A percentile compares a stretch with the other conserved stretches of the same genome.
These are phyloP conservation scores for Simplicillium sp. DNA, from an alignment of 2,329 filamentous ascomycete species.

Conservation along the genomic window DNA sequence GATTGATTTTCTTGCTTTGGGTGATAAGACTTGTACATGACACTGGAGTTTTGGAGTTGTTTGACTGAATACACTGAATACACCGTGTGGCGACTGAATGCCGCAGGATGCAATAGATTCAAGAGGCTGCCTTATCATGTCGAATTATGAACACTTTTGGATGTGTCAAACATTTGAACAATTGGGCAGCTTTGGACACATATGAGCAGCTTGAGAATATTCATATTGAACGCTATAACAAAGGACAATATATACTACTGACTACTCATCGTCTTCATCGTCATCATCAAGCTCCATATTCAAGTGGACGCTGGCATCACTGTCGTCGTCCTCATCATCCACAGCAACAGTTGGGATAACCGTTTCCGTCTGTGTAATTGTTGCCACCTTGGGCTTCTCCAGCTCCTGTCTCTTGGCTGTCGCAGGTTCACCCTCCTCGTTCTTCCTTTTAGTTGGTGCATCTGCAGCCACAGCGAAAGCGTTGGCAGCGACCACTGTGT, in stretches of 20 bases:
- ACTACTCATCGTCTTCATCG: slow-evolving; percentile 24
- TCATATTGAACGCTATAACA: slow-evolving; percentile 3
- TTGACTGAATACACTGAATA: too few relatives aligned
- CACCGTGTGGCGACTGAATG: too few relatives aligned
- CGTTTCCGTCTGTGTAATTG: slow-evolving; percentile 9
- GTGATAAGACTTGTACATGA: not conserved
- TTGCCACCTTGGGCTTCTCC: slow-evolving; percentile 17
- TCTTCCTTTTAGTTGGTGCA: slow-evolving; percentile 25
- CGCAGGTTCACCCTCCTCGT: slow-evolving; percentile 22
- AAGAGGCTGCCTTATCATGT: too few relatives aligned
- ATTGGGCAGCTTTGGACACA: not conserved
- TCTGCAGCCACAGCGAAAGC: slow-evolving; percentile 8
- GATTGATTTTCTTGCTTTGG: slow-evolving; percentile 47
- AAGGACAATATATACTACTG: slow-evolving; percentile 3
- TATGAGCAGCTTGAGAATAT: not conserved
- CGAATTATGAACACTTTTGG: not conserved
- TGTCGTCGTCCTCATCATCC: slow-evolving; percentile 32
- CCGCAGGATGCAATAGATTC: too few relatives aligned
- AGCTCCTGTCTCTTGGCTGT: slow-evolving; percentile 31
- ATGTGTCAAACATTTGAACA: not conserved
- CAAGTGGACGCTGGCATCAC: slow-evolving; percentile 47
- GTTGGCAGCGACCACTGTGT: slow-evolving; percentile 9
- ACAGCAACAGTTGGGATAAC: slow-evolving; percentile 9
- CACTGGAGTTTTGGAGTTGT: too few relatives aligned
- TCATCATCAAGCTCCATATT: slow-evolving; percentile 51